Conservation (phyloP, 176 grass and related monocot genomes). For the Stipa capillata region DNA sequence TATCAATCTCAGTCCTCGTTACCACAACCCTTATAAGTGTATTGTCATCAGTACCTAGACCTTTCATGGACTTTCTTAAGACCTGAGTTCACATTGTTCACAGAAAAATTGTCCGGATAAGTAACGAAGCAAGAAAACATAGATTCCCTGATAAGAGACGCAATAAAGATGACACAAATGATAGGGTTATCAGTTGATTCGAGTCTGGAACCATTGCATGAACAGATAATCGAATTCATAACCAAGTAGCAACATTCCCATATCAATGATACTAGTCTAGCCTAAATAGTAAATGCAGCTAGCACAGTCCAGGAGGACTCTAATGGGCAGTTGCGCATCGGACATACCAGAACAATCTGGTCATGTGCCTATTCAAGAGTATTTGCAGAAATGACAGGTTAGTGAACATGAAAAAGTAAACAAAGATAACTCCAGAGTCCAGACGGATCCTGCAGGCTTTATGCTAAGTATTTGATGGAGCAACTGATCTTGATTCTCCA, state of each 20-base stretch:
- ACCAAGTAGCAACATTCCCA: background rate
- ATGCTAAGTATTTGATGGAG: background rate
- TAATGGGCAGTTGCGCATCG: background rate
- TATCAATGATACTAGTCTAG: background rate
- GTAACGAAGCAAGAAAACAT: too few species aligned
- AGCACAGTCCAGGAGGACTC: background rate
- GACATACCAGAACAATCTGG: background rate
- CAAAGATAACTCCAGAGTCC: background rate
- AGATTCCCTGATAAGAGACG: background rate
- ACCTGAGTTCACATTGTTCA: slow-evolving; percentile 36
- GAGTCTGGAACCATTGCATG: background rate
- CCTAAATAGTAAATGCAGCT: background rate
- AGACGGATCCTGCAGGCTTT: background rate
- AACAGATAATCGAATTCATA: background rate
- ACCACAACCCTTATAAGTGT: slow-evolving; percentile 75
- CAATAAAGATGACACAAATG: background rate
- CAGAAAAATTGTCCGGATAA: too few species aligned
- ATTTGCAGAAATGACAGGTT: background rate
- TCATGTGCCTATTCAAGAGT: background rate
- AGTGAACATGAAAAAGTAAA: background rate
- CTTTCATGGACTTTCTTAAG: slow-evolving; percentile 89
- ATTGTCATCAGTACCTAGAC: slow-evolving; percentile 76
- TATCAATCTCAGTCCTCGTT: slow-evolving; percentile 91
- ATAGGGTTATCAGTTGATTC: too few species aligned
- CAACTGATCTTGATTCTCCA: slow-evolving; percentile 5